phyloP scores from a whole-genome alignment of 2,329 filamentous ascomycete genomes.

The Ophiostoma sp. region DNA sequence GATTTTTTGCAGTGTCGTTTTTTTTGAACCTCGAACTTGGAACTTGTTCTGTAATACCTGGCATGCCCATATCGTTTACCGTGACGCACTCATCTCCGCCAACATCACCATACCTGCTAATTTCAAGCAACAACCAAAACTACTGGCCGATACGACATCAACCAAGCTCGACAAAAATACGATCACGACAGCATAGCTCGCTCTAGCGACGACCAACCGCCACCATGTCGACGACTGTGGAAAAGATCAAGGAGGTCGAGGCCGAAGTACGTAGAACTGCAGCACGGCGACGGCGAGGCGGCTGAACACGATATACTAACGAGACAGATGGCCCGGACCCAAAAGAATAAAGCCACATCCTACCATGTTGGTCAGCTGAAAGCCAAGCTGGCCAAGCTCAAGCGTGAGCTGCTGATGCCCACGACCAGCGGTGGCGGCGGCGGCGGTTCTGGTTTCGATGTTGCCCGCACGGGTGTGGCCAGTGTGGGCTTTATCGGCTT shows the following conservation, averaged over 20 bases:
- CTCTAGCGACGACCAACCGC: conserved; percentile 27
- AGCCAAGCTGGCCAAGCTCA: conserved; percentile 96
- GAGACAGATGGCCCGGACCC: conserved; percentile 80
- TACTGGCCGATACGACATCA: neutral
- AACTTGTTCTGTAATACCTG: neutral
- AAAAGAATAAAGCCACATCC: conserved; percentile 95
- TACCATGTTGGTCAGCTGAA: conserved; percentile 95
- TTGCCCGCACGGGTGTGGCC: conserved; percentile 93
- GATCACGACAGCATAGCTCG: neutral
- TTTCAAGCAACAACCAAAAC: neutral
- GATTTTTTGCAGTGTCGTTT: conserved; percentile 17
- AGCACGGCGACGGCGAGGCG: neutral
- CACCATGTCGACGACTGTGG: conserved; percentile 93
- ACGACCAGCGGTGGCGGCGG: conserved; percentile 73
- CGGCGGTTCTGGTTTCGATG: conserved; percentile 87
- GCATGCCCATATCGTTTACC: neutral
- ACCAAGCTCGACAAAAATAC: neutral
- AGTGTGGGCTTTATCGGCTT: conserved; percentile 98
- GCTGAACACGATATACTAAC: neutral
- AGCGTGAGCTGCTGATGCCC: conserved; percentile 89
- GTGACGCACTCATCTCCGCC: conserved; percentile 11
- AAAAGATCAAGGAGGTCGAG: conserved; percentile 99
- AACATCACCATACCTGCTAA: neutral
- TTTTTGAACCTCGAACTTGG: neutral
- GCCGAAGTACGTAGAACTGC: conserved; percentile 62